Evolutionary conservation across 495 filamentous ascomycete species (phyloP).

Genomic region (Umbilicaria muhlenbergii): DNA sequence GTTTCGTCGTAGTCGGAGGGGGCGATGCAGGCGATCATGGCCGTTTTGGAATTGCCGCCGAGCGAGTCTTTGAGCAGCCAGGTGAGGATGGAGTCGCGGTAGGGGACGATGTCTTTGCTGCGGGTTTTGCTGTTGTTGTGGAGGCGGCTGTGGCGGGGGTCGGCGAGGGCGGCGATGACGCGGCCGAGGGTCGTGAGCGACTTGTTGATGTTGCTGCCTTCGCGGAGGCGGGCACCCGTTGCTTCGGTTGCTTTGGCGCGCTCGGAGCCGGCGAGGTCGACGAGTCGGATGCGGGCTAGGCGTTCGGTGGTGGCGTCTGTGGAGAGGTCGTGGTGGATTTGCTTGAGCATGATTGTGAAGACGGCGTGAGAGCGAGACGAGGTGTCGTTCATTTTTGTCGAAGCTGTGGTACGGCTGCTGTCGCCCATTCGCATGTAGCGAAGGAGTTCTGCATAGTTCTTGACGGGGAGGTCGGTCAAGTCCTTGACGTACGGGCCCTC

Average conservation of each 20-base stretch:
- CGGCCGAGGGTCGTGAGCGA: constrained; percentile 89
- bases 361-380: constrained; percentile 88
- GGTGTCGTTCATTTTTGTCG: constrained; percentile 99
- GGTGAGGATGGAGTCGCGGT: constrained; percentile 92
- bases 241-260: constrained; percentile 92
- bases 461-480: constrained; percentile 79
- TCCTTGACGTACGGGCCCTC: constrained; percentile 98
- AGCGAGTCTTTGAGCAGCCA: constrained; percentile 93
- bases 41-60: constrained; percentile 92
- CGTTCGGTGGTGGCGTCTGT: constrained; percentile 94
- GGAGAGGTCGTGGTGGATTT: constrained; percentile 87
- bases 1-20: constrained; percentile 96
- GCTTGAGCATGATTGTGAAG: constrained; percentile 94
- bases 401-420: constrained; percentile 72
- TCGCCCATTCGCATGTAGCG: constrained; percentile 85
- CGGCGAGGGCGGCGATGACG: constrained; percentile 92
- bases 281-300: constrained; percentile 80
- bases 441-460: constrained; percentile 68
- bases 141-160: constrained; percentile 45
- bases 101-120: constrained; percentile 67
- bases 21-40: constrained; percentile 96
- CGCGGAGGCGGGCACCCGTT: constrained; percentile 74
- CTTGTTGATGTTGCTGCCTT: constrained; percentile 97
- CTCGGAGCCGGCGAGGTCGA: constrained; percentile 91
- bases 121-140: constrained; percentile 26